These are phyloP conservation scores for Aspergillus nanangensis DNA, from an alignment of 495 filamentous ascomycete genomes.

Conservation along the genomic window DNA sequence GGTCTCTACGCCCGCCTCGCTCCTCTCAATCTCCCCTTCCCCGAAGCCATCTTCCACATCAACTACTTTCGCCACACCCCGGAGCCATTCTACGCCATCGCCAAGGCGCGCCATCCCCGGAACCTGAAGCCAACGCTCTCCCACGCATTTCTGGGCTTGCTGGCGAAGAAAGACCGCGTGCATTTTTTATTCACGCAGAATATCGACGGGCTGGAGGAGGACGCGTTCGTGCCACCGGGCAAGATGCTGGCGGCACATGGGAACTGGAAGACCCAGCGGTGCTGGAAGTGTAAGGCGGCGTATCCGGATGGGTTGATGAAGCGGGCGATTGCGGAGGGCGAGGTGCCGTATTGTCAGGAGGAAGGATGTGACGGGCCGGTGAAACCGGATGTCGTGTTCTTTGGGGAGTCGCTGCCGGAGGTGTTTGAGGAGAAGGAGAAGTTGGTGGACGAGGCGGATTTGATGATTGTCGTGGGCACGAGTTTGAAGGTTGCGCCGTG, in stretches of 20 bases:
- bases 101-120: conserved; percentile 77
- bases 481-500: conserved; percentile 81
- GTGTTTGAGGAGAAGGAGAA: conserved; percentile 53
- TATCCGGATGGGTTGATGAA: conserved; percentile 68
- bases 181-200: conserved; percentile 87
- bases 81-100: conserved; percentile 79
- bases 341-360: conserved; percentile 62
- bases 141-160: conserved; percentile 66
- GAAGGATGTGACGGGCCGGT: conserved; percentile 65
- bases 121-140: conserved; percentile 73
- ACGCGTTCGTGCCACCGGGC: conserved; percentile 69
- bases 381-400: conserved; percentile 94
- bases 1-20: conserved; percentile 81
- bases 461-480: conserved; percentile 84
- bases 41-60: conserved; percentile 71
- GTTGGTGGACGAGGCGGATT: conserved; percentile 56
- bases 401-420: conserved; percentile 71
- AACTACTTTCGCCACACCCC: conserved; percentile 75
- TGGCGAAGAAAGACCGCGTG: conserved; percentile 66
- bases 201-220: conserved; percentile 81
- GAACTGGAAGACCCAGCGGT: conserved; percentile 76
- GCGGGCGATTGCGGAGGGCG: conserved; percentile 49
- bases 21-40: conserved; percentile 70
- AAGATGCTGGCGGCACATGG: conserved; percentile 82
- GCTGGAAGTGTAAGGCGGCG: conserved; percentile 65